phyloP scores from a whole-genome alignment of 140 eudicot species.

The Oenanthe javanica region DNA sequence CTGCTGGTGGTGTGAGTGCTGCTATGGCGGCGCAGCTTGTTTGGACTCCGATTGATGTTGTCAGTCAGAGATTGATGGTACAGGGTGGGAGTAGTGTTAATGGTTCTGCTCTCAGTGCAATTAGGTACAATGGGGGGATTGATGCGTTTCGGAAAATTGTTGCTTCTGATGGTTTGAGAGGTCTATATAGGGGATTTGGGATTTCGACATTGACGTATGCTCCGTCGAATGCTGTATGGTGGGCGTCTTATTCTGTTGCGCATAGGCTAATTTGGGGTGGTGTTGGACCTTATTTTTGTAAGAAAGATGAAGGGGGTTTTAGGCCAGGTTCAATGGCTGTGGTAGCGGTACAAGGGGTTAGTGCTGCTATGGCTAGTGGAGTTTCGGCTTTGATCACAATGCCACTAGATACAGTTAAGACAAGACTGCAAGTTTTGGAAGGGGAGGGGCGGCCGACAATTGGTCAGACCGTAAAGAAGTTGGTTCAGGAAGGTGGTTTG shows the following conservation, averaged over 20 bases:
- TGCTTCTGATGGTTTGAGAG: constrained; percentile 61
- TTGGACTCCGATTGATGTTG: constrained; percentile 91
- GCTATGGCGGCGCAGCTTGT: constrained; percentile 74
- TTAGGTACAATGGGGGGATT: constrained; percentile 48
- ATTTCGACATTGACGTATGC: constrained; percentile 79
- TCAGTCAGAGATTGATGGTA: constrained; percentile 84
- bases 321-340: constrained; percentile 54
- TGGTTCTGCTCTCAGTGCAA: not conserved
- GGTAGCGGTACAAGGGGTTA: constrained; percentile 80
- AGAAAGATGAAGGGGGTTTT: constrained; percentile 28
- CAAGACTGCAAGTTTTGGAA: constrained; percentile 77
- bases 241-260: constrained; percentile 78
- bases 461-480: constrained; percentile 61
- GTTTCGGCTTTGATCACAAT: constrained; percentile 72
- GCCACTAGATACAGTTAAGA: constrained; percentile 90
- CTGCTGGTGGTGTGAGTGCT: constrained; percentile 70
- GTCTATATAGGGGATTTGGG: constrained; percentile 90
- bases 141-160: constrained; percentile 70
- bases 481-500: constrained; percentile 82
- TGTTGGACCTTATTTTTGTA: constrained; percentile 37
- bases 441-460: constrained; percentile 48
- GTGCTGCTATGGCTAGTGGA: constrained; percentile 94
- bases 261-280: constrained; percentile 84
- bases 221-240: constrained; percentile 89
- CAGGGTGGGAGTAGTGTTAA: constrained; percentile 33